A percentile compares a stretch with the other conserved stretches of the same genome.
These are phyloP conservation scores for Geotrichum citri-aurantii DNA, from an alignment of 1,139 yeast genomes.

Conservation along the genomic window DNA sequence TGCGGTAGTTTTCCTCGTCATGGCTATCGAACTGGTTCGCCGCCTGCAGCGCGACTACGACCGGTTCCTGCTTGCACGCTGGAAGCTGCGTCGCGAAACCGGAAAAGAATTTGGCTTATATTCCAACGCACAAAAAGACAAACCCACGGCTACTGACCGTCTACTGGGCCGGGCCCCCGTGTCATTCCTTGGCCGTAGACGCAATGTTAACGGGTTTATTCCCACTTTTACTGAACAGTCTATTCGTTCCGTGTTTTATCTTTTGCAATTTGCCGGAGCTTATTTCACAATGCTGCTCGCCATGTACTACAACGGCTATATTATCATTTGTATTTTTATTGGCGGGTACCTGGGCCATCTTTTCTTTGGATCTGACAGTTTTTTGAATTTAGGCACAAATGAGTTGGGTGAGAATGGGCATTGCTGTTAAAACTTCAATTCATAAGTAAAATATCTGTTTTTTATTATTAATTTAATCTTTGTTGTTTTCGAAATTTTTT, in stretches of 20 bases:
- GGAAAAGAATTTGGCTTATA: not conserved
- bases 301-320: constrained; percentile 69
- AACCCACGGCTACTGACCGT: not conserved
- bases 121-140: not conserved
- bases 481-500: too few relatives aligned
- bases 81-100: not conserved
- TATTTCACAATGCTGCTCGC: constrained; percentile 62
- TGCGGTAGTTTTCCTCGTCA: constrained; percentile 53
- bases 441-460: too few relatives aligned
- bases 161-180: not conserved
- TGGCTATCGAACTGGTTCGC: constrained; percentile 53
- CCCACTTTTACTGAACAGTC: constrained; percentile 48
- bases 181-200: not conserved
- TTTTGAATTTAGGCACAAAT: constrained; percentile 2
- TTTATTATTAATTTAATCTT: too few relatives aligned
- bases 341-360: constrained; percentile 59
- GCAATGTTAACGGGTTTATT: not conserved
- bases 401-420: constrained; percentile 13
- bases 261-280: constrained; percentile 56
- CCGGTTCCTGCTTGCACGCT: constrained; percentile 34
- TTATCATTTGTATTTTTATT: constrained; percentile 54
- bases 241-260: constrained; percentile 45
- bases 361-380: constrained; percentile 24
- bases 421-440: constrained; percentile 14
- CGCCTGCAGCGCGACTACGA: constrained; percentile 54